Evolutionary conservation across 192 early-diverging fungal genomes (phyloP).

Genomic region (Dissophora ornata): DNA sequence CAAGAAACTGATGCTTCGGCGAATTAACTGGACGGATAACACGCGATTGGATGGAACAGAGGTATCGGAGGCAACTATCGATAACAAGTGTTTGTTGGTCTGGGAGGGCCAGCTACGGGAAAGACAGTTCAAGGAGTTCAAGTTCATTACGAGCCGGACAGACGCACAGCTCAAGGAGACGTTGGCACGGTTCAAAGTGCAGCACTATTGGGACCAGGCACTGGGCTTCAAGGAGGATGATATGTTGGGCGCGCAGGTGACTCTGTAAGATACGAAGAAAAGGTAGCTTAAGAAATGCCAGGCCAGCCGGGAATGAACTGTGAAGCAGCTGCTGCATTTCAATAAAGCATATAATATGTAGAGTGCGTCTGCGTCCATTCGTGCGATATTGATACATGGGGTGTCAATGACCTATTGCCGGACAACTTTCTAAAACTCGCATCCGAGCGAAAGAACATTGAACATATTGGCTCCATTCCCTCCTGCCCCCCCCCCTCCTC

Average conservation of each 20-base stretch:
- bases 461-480: slow-evolving; percentile 48
- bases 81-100: slow-evolving; percentile 89
- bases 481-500: slow-evolving; percentile 1
- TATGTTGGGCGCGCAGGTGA: slow-evolving; percentile 44
- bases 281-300: too few relatives aligned
- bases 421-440: slow-evolving; percentile 55
- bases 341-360: too few relatives aligned
- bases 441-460: slow-evolving; percentile 51
- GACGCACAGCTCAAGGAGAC: slow-evolving; percentile 80
- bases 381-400: too few relatives aligned
- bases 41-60: slow-evolving; percentile 61
- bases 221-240: slow-evolving; percentile 60
- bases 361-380: too few relatives aligned
- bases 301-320: too few relatives aligned
- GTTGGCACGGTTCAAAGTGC: slow-evolving; percentile 74
- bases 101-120: slow-evolving; percentile 93
- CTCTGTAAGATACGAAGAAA: too few relatives aligned
- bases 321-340: too few relatives aligned
- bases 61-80: slow-evolving; percentile 54
- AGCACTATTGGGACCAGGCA: slow-evolving; percentile 93
- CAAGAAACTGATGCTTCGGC: slow-evolving; percentile 95
- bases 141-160: slow-evolving; percentile 73
- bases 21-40: slow-evolving; percentile 91
- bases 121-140: slow-evolving; percentile 83
- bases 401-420: too few relatives aligned